Base-by-base conservation (phyloP, 306 rosid species). In the Boehmeria nivea region DNA sequence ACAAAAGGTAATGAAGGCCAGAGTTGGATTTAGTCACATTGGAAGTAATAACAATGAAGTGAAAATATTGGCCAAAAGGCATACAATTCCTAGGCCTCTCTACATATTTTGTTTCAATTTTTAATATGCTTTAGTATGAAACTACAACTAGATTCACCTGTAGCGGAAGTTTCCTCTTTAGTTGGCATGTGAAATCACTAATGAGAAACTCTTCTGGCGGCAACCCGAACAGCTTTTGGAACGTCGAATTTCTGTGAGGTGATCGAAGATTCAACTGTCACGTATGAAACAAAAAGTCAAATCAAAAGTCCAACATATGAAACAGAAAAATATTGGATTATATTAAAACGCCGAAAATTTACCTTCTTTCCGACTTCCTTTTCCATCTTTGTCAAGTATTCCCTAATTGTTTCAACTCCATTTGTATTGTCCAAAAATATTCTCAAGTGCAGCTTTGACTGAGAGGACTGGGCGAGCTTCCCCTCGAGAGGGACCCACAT, bases 361-460 rank as follows among this genome's bases (percentile, higher is more conserved):
- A 84, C 98, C 84, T 82, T 87, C 78, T 80, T 91, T 51, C 98
- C 98, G n/a, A 91, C 96, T 79, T 91, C 98, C 72, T 82, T 91
- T 71, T 78, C 98, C 82, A 78, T 84, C 86, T 78, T 91, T 54
- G 70, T 79, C 77, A 91, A 76, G 60, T 87, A 91, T 16, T 88
- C 94, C 78, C 77, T 82, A 24, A 91, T 80, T 40, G 82, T 78
- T 76, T 84, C 94, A n/a, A 61, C 81, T 54, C 94, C 98, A 23
- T 82, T 87, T 14, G 73, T 64, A 25, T 91, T 87, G 59, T 91
- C 91, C 76, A 91, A 57, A 64, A 87, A 91, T 53, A 87, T 81
- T 71, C 98, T 84, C 74, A 91, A 71, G 60, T 78, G 91, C 81
- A 91, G 66, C 80, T 91, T 91, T 12, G 96, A 82, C 55, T 80